Conservation (phyloP, 441 rosid species). For the Viola pubescens region DNA sequence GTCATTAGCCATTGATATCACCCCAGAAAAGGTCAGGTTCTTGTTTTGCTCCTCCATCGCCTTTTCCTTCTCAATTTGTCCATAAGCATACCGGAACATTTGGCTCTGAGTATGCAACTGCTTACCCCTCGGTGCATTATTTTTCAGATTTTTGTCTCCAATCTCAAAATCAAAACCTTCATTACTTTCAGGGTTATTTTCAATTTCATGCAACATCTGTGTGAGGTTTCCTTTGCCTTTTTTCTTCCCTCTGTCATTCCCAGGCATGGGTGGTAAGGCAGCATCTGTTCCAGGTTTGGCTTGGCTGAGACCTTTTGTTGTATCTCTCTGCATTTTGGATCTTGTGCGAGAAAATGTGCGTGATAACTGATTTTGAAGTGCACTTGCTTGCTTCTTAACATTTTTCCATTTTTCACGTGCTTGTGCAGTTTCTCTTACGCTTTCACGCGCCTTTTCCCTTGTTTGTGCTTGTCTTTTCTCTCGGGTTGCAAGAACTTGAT, state of each 20-base stretch:
- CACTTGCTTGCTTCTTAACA: constrained; percentile 68
- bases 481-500: constrained; percentile 84
- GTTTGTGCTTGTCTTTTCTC: constrained; percentile 76
- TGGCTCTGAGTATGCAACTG: constrained; percentile 86
- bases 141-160: constrained; percentile 62
- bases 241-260: constrained; percentile 39
- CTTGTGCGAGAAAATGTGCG: constrained; percentile 74
- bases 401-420: constrained; percentile 82
- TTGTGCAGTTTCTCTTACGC: constrained; percentile 67
- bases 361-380: constrained; percentile 58
- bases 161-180: constrained; percentile 68
- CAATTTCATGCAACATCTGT: constrained; percentile 69
- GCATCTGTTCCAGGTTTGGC: constrained; percentile 50
- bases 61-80: constrained; percentile 89
- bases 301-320: constrained; percentile 31
- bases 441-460: constrained; percentile 75
- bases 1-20: constrained; percentile 77
- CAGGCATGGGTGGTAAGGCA: constrained; percentile 39
- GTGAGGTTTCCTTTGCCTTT: constrained; percentile 59
- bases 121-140: constrained; percentile 69
- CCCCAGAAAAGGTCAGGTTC: constrained; percentile 86
- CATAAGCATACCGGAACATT: constrained; percentile 91
- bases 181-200: constrained; percentile 50
- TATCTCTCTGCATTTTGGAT: constrained; percentile 38
- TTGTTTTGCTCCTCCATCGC: constrained; percentile 79